These are phyloP conservation scores for Botryotinia calthae DNA, from an alignment of 2,329 filamentous ascomycete species.

Conservation along the genomic window DNA sequence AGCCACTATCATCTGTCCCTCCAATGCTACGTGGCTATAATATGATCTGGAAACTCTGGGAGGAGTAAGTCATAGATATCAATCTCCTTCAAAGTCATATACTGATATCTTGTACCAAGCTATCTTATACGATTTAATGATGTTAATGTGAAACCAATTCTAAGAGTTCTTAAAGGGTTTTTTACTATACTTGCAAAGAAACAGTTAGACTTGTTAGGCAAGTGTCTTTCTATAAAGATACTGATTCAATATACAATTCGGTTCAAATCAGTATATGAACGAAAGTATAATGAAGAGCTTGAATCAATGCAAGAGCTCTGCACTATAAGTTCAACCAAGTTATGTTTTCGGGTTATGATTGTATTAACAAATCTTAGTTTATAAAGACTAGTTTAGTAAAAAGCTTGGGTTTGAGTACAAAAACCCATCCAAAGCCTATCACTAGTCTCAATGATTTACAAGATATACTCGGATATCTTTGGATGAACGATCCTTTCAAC, in stretches of 20 bases:
- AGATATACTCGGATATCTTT: not conserved
- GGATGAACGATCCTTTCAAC: not conserved
- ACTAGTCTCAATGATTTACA: not conserved
- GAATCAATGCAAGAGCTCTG: not conserved
- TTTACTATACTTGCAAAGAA: not conserved
- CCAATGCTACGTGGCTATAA: no score
- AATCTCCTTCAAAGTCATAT: not conserved
- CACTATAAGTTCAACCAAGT: not conserved
- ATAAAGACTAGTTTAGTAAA: not conserved
- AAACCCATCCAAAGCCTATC: not conserved
- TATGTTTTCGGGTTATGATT: no score
- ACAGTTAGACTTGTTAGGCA: fast-evolving
- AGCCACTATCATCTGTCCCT: no score
- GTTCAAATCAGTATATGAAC: not conserved
- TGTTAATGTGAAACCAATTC: not conserved
- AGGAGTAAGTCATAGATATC: not conserved
- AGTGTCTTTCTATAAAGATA: not conserved
- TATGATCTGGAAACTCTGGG: no score
- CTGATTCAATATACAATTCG: not conserved
- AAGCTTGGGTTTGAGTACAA: not conserved
- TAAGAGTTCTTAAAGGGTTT: not conserved
- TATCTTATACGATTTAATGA: not conserved
- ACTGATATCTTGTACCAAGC: not conserved
- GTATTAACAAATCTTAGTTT: not conserved
- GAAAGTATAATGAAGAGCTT: not conserved